Evolutionary conservation across 73 alveolate genomes (phyloP).

Genomic region (Paramecium caudatum): DNA sequence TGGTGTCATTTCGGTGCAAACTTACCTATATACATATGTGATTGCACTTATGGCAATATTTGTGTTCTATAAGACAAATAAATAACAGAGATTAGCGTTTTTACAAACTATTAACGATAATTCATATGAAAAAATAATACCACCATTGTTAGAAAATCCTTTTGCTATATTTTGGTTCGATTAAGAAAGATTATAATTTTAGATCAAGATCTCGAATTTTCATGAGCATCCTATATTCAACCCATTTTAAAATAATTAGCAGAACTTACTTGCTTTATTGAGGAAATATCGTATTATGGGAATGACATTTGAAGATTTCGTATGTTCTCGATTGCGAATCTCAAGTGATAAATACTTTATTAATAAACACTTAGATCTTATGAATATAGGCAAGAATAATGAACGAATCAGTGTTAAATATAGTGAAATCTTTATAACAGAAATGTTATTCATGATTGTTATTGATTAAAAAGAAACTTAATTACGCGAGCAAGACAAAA

Average conservation of each 20-base stretch:
- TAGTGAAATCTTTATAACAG: background rate
- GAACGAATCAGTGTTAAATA: background rate
- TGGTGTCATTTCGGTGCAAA: background rate
- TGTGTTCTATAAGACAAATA: background rate
- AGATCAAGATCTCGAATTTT: background rate
- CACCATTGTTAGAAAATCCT: background rate
- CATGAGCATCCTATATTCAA: background rate
- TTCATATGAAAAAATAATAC: background rate
- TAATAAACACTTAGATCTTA: background rate
- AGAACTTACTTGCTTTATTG: background rate
- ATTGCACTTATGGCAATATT: conserved; percentile 16
- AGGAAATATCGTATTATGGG: background rate
- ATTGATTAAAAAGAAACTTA: background rate
- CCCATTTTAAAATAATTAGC: background rate
- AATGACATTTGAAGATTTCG: background rate
- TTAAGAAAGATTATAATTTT: background rate
- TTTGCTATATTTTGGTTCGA: background rate
- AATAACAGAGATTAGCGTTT: background rate
- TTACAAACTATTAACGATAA: background rate
- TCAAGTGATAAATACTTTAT: background rate
- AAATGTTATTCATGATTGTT: background rate
- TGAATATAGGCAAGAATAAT: background rate
- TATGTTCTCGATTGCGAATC: background rate
- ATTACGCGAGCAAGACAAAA: background rate
- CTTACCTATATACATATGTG: background rate